These are phyloP conservation scores for Globisporangium rhizosaccharum DNA, from an alignment of 352 stramenopile genomes.

Conservation along the genomic window DNA sequence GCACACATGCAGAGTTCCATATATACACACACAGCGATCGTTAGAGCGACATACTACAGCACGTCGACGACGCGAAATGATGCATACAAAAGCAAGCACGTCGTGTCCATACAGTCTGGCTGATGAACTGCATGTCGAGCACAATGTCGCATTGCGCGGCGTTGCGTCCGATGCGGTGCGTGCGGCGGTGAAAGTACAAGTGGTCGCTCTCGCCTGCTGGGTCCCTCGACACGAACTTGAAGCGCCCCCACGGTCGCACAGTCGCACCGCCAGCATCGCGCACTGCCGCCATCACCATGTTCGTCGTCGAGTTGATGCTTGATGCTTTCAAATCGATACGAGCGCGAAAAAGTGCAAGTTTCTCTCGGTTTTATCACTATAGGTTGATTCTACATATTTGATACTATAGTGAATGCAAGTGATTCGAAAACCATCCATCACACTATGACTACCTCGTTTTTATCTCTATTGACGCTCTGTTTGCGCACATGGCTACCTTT, in stretches of 20 bases:
- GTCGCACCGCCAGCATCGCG: conserved; percentile 3
- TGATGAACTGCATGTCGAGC: conserved; percentile 59
- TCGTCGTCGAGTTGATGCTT: background rate
- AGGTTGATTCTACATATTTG: background rate
- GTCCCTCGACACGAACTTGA: conserved; percentile 57
- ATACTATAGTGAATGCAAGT: background rate
- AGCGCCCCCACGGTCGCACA: conserved; percentile 43
- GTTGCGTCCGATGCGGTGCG: conserved; percentile 52
- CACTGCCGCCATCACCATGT: background rate
- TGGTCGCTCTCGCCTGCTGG: conserved; percentile 48
- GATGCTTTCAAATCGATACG: background rate
- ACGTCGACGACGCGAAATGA: background rate
- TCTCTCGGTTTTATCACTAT: background rate
- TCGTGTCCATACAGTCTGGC: conserved; percentile 33
- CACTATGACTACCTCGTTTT: no score
- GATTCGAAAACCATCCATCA: no score
- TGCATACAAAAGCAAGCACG: background rate
- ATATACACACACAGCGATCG: background rate
- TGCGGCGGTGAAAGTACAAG: conserved; percentile 44
- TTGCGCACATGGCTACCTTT: no score
- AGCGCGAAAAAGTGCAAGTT: background rate
- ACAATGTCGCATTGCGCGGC: conserved; percentile 38
- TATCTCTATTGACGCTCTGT: no score
- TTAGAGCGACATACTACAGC: background rate
- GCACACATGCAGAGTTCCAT: conserved; percentile 5